Base-by-base conservation (phyloP, 2,329 filamentous ascomycete genomes). In the Colletotrichum shisoi region DNA sequence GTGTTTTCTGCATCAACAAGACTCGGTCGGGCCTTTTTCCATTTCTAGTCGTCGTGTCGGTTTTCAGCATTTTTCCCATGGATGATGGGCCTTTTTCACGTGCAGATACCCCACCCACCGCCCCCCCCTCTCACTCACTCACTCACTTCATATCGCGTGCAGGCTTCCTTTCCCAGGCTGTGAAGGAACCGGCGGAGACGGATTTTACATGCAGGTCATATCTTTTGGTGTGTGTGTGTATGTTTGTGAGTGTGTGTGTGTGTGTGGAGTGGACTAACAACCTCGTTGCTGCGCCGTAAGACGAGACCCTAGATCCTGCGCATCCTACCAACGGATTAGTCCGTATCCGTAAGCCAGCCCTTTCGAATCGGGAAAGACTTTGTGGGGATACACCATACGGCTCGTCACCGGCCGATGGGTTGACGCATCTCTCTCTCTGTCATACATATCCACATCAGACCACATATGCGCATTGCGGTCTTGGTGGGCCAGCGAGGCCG, bases 251-350 rank as follows among this genome's bases (percentile, higher is more conserved):
- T 44, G 65, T 21, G 21, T 21, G 21, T 27, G 57, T 60, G 63
- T 57, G 65, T 37, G 65, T 44, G 65, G 57, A 49, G 61, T 11
- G n/a, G 53, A 34, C 31, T 54, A 17, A 37, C 52, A 17, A 48
- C 21, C 24, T 51, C 49, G n/a, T 8, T 49, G 31, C 65, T 68
- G 61, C 61, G 49, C 65, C 65, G 48, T 42, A 8, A 34, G 48
- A 46, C 44, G 11, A 34, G 48, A 40, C 44, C 37, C 24, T 45
- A 19, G 27, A 68, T 68, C 65, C 65, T 65, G 17, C 42, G 44
- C 24, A 68, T 68, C 65, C 65, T 65, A 37, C 53, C 37, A 34
- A 49, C 49, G 40, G 12, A 21, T 34, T 9, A 9, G 7, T 34
- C 31, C 31, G 7, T 34, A 34, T 34, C 31, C 8, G 37, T 49